These are phyloP conservation scores for Cystoderma amianthinum DNA, from an alignment of 768 basidiomycete genomes.

Conservation along the genomic window DNA sequence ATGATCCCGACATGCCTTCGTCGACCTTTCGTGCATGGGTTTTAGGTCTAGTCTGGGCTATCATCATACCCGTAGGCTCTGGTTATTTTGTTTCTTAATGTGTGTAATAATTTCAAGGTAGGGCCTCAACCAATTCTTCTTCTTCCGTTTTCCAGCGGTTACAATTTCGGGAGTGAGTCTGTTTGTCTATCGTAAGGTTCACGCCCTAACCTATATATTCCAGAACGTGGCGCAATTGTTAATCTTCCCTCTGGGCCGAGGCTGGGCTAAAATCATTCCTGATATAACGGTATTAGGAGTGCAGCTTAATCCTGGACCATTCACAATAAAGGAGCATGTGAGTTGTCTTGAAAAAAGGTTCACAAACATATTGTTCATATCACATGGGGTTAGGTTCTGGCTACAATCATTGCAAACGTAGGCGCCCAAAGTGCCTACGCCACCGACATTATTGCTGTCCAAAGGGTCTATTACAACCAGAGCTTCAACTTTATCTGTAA, in stretches of 20 bases:
- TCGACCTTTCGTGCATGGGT: constrained; percentile 64
- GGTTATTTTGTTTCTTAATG: no score
- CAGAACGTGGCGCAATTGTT: constrained; percentile 62
- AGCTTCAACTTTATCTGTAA: constrained; percentile 50
- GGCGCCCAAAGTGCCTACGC: constrained; percentile 55
- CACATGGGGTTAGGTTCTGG: constrained; percentile 33
- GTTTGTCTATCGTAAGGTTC: no score
- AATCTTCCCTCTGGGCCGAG: constrained; percentile 56
- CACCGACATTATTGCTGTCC: constrained; percentile 72
- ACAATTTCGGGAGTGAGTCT: constrained; percentile 41
- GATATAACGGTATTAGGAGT: constrained; percentile 44
- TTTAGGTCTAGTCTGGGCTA: constrained; percentile 65
- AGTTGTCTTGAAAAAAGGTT: constrained; percentile 23
- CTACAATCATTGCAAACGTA: constrained; percentile 53
- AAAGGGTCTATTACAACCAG: constrained; percentile 64
- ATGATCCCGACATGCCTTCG: constrained; percentile 50
- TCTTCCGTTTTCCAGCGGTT: constrained; percentile 69
- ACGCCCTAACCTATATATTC: not conserved
- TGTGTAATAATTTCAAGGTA: no score
- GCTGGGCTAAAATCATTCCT: constrained; percentile 50
- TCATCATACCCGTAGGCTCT: constrained; percentile 49
- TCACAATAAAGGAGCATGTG: constrained; percentile 70
- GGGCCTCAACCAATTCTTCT: constrained; percentile 71
- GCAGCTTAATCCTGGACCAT: constrained; percentile 59
- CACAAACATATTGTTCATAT: no score